phyloP scores from a whole-genome alignment of 257 asterid species.

The Anisodus acutangulus region DNA sequence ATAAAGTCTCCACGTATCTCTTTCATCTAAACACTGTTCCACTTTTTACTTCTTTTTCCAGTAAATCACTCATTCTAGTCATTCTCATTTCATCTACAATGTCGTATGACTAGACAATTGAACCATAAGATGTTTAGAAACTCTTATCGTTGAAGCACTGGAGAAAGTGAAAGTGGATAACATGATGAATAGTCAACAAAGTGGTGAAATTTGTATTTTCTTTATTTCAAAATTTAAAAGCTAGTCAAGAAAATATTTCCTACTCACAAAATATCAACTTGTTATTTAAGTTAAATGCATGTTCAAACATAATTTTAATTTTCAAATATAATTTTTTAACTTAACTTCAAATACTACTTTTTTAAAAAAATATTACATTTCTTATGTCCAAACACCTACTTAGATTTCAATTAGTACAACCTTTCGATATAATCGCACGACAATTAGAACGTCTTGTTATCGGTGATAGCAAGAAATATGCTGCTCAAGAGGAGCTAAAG shows the following conservation, averaged over 20 bases:
- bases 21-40: background rate
- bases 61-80: background rate
- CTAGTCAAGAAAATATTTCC: no score
- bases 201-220: background rate
- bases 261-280: no score
- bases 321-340: no score
- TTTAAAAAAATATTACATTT: no score
- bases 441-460: conserved; percentile 39
- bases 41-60: background rate
- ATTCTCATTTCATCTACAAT: background rate
- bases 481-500: conserved; percentile 38
- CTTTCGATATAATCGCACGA: conserved; percentile 42
- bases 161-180: background rate
- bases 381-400: no score
- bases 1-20: background rate
- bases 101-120: background rate
- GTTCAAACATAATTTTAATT: no score
- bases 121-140: no score
- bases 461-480: conserved; percentile 36
- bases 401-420: no score
- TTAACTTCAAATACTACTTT: no score
- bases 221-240: no score
- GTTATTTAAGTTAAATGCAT: no score
- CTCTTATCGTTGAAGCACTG: background rate
- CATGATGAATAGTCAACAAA: no score